These are phyloP conservation scores for Podospora australis DNA, from an alignment of 495 filamentous ascomycete genomes.

Conservation along the genomic window DNA sequence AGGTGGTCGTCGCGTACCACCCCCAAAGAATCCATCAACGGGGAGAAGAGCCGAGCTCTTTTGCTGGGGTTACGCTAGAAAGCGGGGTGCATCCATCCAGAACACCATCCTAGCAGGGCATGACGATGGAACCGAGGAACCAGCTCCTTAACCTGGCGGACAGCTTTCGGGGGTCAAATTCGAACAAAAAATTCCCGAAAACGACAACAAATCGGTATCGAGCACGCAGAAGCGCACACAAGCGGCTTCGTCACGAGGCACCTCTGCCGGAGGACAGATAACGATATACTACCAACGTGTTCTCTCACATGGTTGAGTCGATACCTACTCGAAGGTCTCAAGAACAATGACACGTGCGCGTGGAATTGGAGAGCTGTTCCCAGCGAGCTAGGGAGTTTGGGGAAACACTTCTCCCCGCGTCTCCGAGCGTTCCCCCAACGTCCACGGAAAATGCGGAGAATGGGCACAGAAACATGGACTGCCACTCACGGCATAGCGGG, in stretches of 20 bases:
- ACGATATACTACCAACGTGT: not conserved
- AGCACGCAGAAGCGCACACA: not conserved
- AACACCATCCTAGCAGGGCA: not conserved
- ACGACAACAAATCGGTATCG: too few species aligned
- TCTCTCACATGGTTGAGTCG: too few species aligned
- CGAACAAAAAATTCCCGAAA: too few species aligned
- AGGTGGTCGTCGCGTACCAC: too few species aligned
- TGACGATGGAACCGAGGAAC: slow-evolving; percentile 7
- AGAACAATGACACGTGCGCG: too few species aligned
- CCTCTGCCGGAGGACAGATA: too few species aligned
- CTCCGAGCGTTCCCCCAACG: not conserved
- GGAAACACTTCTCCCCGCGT: too few species aligned
- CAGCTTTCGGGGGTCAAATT: not conserved
- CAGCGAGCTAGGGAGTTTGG: not conserved
- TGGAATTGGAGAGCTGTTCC: too few species aligned
- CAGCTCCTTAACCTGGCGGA: not conserved
- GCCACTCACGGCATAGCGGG: not conserved
- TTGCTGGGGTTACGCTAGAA: slow-evolving; percentile 8
- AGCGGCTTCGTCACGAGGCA: not conserved
- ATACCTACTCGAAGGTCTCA: too few species aligned
- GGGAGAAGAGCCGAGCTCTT: slow-evolving; percentile 1
- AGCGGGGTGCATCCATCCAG: slow-evolving; percentile 9
- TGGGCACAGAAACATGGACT: not conserved
- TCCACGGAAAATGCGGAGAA: slow-evolving; percentile 5
- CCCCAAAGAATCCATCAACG: too few species aligned